Percentiles rank a stretch among this genome's conserved stretches.
phyloP scores from a whole-genome alignment of 768 basidiomycete genomes.

The Psilocybe tampanensis region DNA sequence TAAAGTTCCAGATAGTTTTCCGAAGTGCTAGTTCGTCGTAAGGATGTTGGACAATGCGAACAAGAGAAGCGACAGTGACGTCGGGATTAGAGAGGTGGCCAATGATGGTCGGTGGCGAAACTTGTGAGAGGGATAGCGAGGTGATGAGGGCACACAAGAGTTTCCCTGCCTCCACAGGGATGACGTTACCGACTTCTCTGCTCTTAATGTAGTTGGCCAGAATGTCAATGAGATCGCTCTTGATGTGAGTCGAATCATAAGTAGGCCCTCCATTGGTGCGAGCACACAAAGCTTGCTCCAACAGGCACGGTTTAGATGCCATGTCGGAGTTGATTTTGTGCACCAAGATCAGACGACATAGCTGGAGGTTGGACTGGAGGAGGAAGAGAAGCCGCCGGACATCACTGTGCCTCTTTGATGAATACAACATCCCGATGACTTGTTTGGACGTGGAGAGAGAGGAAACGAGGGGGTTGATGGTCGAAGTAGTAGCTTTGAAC shows the following conservation, averaged over 20 bases:
- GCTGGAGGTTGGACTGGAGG: slow-evolving; percentile 64
- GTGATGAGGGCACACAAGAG: slow-evolving; percentile 69
- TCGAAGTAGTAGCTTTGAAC: slow-evolving; percentile 73
- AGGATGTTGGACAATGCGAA: slow-evolving; percentile 76
- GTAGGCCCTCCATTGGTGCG: slow-evolving; percentile 55
- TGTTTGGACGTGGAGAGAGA: slow-evolving; percentile 64
- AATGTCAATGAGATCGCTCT: slow-evolving; percentile 74
- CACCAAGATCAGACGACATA: slow-evolving; percentile 64
- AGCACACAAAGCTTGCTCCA: slow-evolving; percentile 78
- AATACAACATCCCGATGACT: slow-evolving; percentile 60
- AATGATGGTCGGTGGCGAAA: slow-evolving; percentile 72
- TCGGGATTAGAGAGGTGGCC: slow-evolving; percentile 82
- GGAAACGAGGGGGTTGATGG: slow-evolving; percentile 79
- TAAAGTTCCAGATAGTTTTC: slow-evolving; percentile 82
- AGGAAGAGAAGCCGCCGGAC: slow-evolving; percentile 67
- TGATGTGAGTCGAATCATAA: slow-evolving; percentile 46
- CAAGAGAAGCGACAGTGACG: slow-evolving; percentile 62
- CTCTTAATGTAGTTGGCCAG: slow-evolving; percentile 69
- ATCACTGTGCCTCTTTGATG: slow-evolving; percentile 69
- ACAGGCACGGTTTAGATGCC: slow-evolving; percentile 55
- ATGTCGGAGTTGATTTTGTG: slow-evolving; percentile 55
- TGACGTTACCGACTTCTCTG: slow-evolving; percentile 56
- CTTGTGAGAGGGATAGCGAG: slow-evolving; percentile 61
- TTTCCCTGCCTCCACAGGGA: slow-evolving; percentile 68
- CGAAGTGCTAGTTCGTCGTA: slow-evolving; percentile 77